Conservation (phyloP, 2,329 filamentous ascomycete genomes). For the Metarhizium brunneum region DNA sequence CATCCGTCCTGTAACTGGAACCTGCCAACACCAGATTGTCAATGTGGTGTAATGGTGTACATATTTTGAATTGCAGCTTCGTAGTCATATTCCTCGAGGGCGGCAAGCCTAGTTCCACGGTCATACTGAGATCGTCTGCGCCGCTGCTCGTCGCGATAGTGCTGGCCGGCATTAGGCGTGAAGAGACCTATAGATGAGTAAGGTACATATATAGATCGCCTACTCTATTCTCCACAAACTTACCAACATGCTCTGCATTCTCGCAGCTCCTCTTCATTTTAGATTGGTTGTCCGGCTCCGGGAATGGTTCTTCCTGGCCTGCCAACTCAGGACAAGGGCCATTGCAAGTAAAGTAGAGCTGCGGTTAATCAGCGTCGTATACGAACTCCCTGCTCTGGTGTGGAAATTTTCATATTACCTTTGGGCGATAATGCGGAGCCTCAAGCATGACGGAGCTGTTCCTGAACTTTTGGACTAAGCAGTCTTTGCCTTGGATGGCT, state of each 20-base stretch:
- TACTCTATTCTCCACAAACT: slow-evolving; percentile 22
- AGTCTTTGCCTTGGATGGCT: slow-evolving; percentile 90
- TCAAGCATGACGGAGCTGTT: slow-evolving; percentile 97
- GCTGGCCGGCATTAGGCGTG: slow-evolving; percentile 67
- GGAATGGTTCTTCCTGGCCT: slow-evolving; percentile 68
- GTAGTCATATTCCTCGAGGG: slow-evolving; percentile 52
- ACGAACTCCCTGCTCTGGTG: background rate
- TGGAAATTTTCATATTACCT: slow-evolving; percentile 40
- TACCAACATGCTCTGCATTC: slow-evolving; percentile 76
- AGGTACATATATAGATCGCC: background rate
- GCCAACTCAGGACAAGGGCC: slow-evolving; percentile 40
- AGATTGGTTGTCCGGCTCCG: slow-evolving; percentile 69
- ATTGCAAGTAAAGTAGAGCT: slow-evolving; percentile 46
- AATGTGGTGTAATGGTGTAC: slow-evolving; percentile 16
- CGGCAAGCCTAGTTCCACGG: slow-evolving; percentile 66
- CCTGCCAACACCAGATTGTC: background rate
- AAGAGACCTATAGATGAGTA: slow-evolving; percentile 54
- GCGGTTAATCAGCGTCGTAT: background rate
- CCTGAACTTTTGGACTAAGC: slow-evolving; percentile 86
- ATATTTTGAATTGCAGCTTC: slow-evolving; percentile 33
- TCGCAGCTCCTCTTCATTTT: slow-evolving; percentile 84
- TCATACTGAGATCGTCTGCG: slow-evolving; percentile 72
- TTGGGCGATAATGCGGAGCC: slow-evolving; percentile 70
- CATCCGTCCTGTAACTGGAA: slow-evolving; percentile 3
- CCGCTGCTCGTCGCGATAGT: slow-evolving; percentile 66